Base-by-base conservation (phyloP, 1,284 basidiomycete genomes). In the Inonotus obliquus region DNA sequence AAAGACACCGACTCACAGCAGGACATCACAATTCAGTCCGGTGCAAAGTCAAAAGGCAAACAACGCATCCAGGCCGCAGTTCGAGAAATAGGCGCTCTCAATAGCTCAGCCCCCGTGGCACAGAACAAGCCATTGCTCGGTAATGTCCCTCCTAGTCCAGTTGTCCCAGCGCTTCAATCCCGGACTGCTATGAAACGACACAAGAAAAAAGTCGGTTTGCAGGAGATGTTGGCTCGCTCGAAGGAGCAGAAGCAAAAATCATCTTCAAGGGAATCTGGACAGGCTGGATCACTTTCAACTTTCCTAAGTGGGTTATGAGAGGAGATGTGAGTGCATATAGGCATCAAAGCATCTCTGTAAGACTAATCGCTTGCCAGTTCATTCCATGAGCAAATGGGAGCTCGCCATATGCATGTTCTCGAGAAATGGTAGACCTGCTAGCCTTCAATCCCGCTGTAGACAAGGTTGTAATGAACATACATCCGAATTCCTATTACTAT, bases 171-270 rank as follows among this genome's bases (percentile, higher is more conserved):
- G 25, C 48, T 32, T 32, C 45, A 38, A 37, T 57, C 57, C 6
- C n/a, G 45, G 4, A 45, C 48, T 9, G 32, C 54, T 1, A 11
- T 48, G 6, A 58, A 59, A 32, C 74, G 77, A 25, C 66, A 73
- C 17, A 77, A 81, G 61, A 81, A 81, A 68, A 79, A 77, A 63
- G 67, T 75, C 0, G 79, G 78, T 7, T 69, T 91, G 51, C 86
- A 84, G 69, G 79, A 81, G 45, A 79, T 91, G 75, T 74, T 91
- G 41, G 78, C 79, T 38, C 80, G 80, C 39, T 86, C 85, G 66
- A 81, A 81, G 63, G 77, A 79, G 66, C 76, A 80, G 64, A 77
- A 79, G 66, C 76, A 80, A 65, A 77, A 79, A 63, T 73, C 75
- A 66, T 70, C 71, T 71, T 68, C 69, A 70, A 62, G 63, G n/a